These are phyloP conservation scores for Ustilago loliicola DNA, from an alignment of 1,284 basidiomycete genomes.

Conservation along the genomic window DNA sequence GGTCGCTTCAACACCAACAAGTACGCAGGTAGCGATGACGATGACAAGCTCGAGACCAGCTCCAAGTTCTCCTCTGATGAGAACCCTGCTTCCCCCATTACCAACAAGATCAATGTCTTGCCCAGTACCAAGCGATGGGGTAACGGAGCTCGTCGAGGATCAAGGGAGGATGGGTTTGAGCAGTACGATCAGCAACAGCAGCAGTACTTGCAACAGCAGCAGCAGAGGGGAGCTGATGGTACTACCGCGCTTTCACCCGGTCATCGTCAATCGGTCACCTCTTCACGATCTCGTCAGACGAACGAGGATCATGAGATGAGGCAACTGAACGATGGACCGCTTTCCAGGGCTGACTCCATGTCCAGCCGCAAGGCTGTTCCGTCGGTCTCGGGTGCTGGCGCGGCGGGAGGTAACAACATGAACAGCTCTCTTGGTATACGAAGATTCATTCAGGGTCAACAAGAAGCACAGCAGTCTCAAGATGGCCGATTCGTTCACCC, in stretches of 20 bases:
- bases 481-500: constrained; percentile 37
- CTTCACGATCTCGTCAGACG: constrained; percentile 28
- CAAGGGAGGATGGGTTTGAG: constrained; percentile 32
- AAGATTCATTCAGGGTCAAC: constrained; percentile 35
- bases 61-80: constrained; percentile 48
- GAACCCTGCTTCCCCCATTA: constrained; percentile 33
- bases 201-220: no score
- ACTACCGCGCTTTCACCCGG: constrained; percentile 15
- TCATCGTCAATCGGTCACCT: constrained; percentile 35
- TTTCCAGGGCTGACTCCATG: constrained; percentile 13
- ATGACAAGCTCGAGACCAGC: constrained; percentile 49
- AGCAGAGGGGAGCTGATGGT: background rate
- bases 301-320: constrained; percentile 56
- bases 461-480: constrained; percentile 1
- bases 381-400: background rate
- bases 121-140: constrained; percentile 44
- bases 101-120: constrained; percentile 42
- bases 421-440: constrained; percentile 46
- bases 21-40: constrained; percentile 43
- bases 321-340: constrained; percentile 27
- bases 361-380: constrained; percentile 4
- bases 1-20: constrained; percentile 23
- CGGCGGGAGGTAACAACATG: constrained; percentile 4
- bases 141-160: constrained; percentile 11
- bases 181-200: constrained; percentile 6